Conservation (phyloP, 1,139 yeast species). For the Candida glucosophila region DNA sequence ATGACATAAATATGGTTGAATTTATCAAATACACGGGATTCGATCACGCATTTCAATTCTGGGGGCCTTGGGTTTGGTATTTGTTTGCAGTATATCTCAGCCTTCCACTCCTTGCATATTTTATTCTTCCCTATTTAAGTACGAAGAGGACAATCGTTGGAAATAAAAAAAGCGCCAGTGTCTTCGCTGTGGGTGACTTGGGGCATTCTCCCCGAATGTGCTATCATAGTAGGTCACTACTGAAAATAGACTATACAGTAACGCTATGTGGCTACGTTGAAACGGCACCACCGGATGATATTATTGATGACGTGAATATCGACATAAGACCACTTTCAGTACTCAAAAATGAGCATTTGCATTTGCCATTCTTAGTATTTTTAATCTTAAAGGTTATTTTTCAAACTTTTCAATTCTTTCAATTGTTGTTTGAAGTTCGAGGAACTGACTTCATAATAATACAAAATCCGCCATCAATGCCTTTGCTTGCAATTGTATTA, state of each 20-base stretch:
- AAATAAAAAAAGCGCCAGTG: conserved; percentile 47
- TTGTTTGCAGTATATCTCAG: conserved; percentile 24
- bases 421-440: conserved; percentile 43
- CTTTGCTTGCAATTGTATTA: conserved; percentile 60
- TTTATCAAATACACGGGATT: conserved; percentile 19
- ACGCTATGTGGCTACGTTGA: conserved; percentile 81
- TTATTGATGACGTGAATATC: conserved; percentile 43
- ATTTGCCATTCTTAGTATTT: conserved; percentile 50
- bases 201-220: conserved; percentile 96
- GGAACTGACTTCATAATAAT: conserved; percentile 66
- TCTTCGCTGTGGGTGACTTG: conserved; percentile 84
- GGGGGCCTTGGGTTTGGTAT: conserved; percentile 34
- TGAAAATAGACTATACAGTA: conserved; percentile 63
- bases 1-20: conserved; percentile 7
- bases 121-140: conserved; percentile 22
- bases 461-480: conserved; percentile 93
- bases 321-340: conserved; percentile 44
- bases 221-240: conserved; percentile 78
- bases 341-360: conserved; percentile 29
- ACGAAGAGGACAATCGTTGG: conserved; percentile 11
- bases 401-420: conserved; percentile 44
- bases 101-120: conserved; percentile 28
- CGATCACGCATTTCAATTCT: conserved; percentile 18
- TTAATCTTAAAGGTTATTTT: conserved; percentile 48
- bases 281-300: conserved; percentile 41